Conservation (phyloP, 1,139 yeast species). For the Scheffersomyces insectosa region DNA sequence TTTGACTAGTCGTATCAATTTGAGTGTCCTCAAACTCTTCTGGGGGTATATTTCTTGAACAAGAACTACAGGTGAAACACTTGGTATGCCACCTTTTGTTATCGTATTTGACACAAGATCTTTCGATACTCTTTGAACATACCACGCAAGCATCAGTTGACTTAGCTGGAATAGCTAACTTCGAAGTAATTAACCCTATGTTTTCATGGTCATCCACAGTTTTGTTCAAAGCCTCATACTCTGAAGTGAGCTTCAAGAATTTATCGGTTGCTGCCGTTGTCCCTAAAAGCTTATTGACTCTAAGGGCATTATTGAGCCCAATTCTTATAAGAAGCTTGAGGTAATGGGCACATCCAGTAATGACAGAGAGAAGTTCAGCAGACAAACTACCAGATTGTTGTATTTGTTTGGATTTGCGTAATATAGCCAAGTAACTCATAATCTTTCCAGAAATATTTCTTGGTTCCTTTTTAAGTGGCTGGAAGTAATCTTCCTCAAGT, state of each 20-base stretch:
- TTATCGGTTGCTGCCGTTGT: conserved; percentile 63
- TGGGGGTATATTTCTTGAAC: conserved; percentile 38
- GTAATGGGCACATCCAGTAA: conserved; percentile 92
- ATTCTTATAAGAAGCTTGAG: conserved; percentile 79
- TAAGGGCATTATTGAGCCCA: conserved; percentile 76
- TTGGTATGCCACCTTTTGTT: conserved; percentile 78
- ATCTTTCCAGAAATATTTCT: conserved; percentile 79
- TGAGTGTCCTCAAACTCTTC: conserved; percentile 36
- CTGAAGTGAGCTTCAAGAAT: conserved; percentile 55
- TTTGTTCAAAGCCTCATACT: conserved; percentile 39
- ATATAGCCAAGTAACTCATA: conserved; percentile 73
- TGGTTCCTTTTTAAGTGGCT: conserved; percentile 68
- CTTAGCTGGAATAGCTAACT: conserved; percentile 50
- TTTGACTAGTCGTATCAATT: conserved; percentile 24
- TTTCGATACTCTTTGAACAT: conserved; percentile 82
- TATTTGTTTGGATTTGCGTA: conserved; percentile 55
- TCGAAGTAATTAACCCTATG: conserved; percentile 41
- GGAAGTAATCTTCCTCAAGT: conserved; percentile 23
- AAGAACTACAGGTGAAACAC: conserved; percentile 67
- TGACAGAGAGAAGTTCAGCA: conserved; percentile 67
- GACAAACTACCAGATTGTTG: conserved; percentile 60
- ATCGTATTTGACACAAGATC: conserved; percentile 63
- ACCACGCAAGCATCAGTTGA: conserved; percentile 76
- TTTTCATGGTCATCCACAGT: conserved; percentile 21
- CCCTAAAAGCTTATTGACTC: conserved; percentile 58